Base-by-base conservation (phyloP, 2,329 filamentous ascomycete species). In the Mycocentrospora acerina region DNA sequence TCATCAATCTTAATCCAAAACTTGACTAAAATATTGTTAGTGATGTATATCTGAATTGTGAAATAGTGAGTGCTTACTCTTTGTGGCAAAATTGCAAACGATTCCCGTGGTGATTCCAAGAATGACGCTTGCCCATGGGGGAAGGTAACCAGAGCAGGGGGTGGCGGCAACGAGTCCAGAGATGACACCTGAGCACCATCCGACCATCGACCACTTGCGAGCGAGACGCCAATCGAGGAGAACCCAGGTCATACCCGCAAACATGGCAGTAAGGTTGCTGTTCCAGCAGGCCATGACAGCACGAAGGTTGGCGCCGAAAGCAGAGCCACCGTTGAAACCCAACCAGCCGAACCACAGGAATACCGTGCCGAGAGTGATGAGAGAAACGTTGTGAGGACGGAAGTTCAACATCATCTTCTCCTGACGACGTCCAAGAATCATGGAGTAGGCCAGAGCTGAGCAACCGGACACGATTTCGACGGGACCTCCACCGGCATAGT, bases 351-450 rank as follows among this genome's bases (percentile, higher is more conserved):
- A 97, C 90, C 90, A 97, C 40, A 98, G 88, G 59, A 98, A 81
- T 51, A 95, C 81, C 3, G 93, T 97, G 48, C 93, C 93, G 57
- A 97, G 85, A 1, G 93, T 90, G 71, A 98, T 95, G 62, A 97
- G 81, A 5, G 90, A 95, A 53, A 97, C 93, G 75, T 98, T 98
- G 78, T 98, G 93, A 13, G 93, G 93, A 55, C 93, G 88, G 81
- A 97, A 97, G 80, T 97, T 97, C 72, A 96, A 82, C 88, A 97
- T 96, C 90, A 97, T 96, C 76, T 90, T 93, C 76, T 97, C 91
- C 74, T 96, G 93, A 54, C 93, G 89, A 62, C 90, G 88, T 55
- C 93, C 93, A 45, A 98, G 86, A 25, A 96, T 84, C 88, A 88
- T 86, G 2, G 90, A 95, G 75, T 97, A 98, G 52, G 93, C 93